Evolutionary conservation across 345 rosid genomes (phyloP), one percentile per base, ranked within the genome.

Genomic region (Psidium friedrichsthalianum): DNA sequence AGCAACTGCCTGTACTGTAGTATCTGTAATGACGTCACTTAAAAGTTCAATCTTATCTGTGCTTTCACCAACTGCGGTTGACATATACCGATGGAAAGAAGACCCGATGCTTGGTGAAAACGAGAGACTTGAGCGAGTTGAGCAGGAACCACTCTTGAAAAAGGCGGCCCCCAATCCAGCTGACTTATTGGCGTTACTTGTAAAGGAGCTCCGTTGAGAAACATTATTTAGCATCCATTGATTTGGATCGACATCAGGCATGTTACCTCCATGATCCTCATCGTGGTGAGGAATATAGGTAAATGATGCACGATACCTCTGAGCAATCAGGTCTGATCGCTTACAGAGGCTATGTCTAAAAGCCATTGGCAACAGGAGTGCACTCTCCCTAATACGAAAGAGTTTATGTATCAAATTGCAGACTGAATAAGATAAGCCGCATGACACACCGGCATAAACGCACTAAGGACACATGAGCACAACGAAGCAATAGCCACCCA

Each of bases 51-150:
- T 88, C 58, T 91, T 92, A 1, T 92, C 94, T 0, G 92, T 54
- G 11, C 90, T 94, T 4, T 82, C 89, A 58, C 92, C 93, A 61
- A 84, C 88, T 14, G 92, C 80, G 27, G 94, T 90, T 0, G 98
- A 94, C 94, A 95, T 92, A 82, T 91, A 86, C 55, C 96, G 95
- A 55, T 82, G 84, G 84, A 88, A 91, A n/a, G 89, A 90, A 29
- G 89, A 81, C 21, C 90, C 94, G 11, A 87, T 69, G 24, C 90
- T 54, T 1, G 93, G 90, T 47, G 86, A 81, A 55, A 88, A 78
- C 64, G 90, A 86, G 16, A 90, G 83, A 69, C 83, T 88, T 13
- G 83, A 86, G 84, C 90, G 85, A 87, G 87, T 86, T 84, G 25
- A 69, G 13, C 24, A 69, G 11, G 80, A 69, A 69, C 90, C 59